A percentile compares a stretch with the other conserved stretches of the same genome.
These are phyloP conservation scores for Leccinum pallidistipes DNA, from an alignment of 1,284 basidiomycete species.

Conservation along the genomic window DNA sequence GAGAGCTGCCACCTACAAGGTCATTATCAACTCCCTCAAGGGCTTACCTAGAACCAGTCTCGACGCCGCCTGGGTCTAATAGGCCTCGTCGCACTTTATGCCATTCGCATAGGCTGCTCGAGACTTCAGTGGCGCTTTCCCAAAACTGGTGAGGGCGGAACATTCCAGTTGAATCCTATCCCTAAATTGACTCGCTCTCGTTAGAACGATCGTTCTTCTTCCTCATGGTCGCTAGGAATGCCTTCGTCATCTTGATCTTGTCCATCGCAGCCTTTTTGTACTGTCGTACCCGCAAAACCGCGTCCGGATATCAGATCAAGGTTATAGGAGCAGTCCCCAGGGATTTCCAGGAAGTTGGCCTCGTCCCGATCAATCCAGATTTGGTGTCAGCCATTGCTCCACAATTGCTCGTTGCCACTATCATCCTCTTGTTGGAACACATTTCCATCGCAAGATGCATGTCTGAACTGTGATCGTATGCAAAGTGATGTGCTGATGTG, in stretches of 20 bases:
- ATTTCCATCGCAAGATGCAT: slow-evolving; percentile 92
- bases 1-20: slow-evolving; percentile 79
- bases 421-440: slow-evolving; percentile 94
- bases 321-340: slow-evolving; percentile 84
- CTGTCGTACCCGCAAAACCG: slow-evolving; percentile 59
- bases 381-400: slow-evolving; percentile 73
- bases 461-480: neutral
- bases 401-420: slow-evolving; percentile 89
- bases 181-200: slow-evolving; percentile 1
- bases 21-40: slow-evolving; percentile 93
- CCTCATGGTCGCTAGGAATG: slow-evolving; percentile 81
- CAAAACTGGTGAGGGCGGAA: slow-evolving; percentile 46
- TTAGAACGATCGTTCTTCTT: slow-evolving; percentile 88
- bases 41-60: slow-evolving; percentile 68
- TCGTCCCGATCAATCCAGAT: slow-evolving; percentile 62
- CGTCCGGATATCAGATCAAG: slow-evolving; percentile 79
- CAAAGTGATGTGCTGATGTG: slow-evolving; percentile 11
- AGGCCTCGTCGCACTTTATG: slow-evolving; percentile 75
- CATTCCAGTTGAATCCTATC: neutral
- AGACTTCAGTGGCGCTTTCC: slow-evolving; percentile 68
- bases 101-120: slow-evolving; percentile 68
- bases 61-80: slow-evolving; percentile 89
- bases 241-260: slow-evolving; percentile 82
- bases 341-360: slow-evolving; percentile 78
- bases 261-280: slow-evolving; percentile 87